Conservation (phyloP, 768 basidiomycete genomes). For the Paxillus ammoniavirescens region DNA sequence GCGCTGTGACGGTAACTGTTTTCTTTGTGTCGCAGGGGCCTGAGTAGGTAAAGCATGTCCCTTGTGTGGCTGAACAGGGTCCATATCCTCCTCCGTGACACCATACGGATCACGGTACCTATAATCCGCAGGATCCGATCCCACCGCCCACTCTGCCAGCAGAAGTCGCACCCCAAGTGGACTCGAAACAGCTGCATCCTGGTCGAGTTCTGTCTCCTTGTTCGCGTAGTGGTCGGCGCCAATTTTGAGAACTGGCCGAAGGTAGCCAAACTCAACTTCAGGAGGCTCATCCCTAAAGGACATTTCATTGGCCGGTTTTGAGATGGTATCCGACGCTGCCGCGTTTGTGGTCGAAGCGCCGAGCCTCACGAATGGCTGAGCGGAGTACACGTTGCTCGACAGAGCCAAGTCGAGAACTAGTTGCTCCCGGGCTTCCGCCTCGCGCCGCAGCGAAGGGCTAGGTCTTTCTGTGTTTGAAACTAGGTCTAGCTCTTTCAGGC, state of each 20-base stretch:
- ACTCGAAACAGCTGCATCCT: slow-evolving; percentile 25
- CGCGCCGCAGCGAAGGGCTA: slow-evolving; percentile 40
- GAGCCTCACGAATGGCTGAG: slow-evolving; percentile 37
- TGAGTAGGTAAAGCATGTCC: slow-evolving; percentile 7
- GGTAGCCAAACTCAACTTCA: slow-evolving; percentile 58
- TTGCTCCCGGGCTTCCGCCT: slow-evolving; percentile 57
- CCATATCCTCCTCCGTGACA: slow-evolving; percentile 20
- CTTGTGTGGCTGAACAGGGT: background rate
- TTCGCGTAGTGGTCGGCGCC: slow-evolving; percentile 28
- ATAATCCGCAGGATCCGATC: slow-evolving; percentile 49
- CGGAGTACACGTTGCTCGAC: slow-evolving; percentile 56
- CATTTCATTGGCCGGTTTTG: slow-evolving; percentile 33
- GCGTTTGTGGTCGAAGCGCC: background rate
- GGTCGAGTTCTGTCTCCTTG: slow-evolving; percentile 13
- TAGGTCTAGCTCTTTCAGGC: slow-evolving; percentile 46
- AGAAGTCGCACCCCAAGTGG: slow-evolving; percentile 61
- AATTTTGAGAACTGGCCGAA: slow-evolving; percentile 46
- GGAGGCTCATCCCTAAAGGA: slow-evolving; percentile 56
- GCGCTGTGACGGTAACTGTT: slow-evolving; percentile 23
- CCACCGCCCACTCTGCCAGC: slow-evolving; percentile 66
- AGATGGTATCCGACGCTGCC: background rate
- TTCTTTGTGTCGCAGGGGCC: slow-evolving; percentile 18
- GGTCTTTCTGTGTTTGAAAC: slow-evolving; percentile 36
- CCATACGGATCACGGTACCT: slow-evolving; percentile 57
- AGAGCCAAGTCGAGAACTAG: slow-evolving; percentile 62